Percentiles rank a stretch among this genome's conserved stretches.
These are phyloP conservation scores for Fusarium concolor DNA, from an alignment of 2,329 filamentous ascomycete genomes.

Conservation along the genomic window DNA sequence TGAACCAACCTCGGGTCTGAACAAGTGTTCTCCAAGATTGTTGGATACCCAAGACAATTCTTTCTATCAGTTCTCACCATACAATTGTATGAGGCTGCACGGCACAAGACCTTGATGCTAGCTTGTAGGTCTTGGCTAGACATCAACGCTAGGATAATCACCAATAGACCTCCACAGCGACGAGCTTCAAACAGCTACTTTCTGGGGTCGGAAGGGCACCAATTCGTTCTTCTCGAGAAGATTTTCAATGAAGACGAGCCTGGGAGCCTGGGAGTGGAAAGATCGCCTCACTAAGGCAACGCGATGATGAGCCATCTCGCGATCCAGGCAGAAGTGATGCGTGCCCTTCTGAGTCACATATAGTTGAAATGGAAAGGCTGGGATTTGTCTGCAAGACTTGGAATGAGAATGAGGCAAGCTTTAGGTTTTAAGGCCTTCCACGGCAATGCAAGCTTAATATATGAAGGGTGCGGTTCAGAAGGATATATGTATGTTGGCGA, in stretches of 20 bases:
- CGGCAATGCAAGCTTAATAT: not conserved
- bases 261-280: not conserved
- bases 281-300: not conserved
- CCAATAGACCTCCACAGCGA: not conserved
- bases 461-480: not conserved
- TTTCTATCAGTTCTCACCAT: not conserved
- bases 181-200: not conserved
- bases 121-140: not conserved
- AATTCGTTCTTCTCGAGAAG: not conserved
- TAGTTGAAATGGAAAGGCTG: not conserved
- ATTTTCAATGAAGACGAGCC: not conserved
- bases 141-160: not conserved
- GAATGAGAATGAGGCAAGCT: not conserved
- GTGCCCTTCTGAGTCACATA: not conserved
- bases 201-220: not conserved
- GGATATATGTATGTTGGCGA: not conserved
- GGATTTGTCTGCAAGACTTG: not conserved
- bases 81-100: not conserved
- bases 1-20: not conserved
- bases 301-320: not conserved
- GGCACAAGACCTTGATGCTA: not conserved
- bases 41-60: not conserved
- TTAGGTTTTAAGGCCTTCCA: constrained; percentile 1
- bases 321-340: not conserved
- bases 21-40: not conserved